phyloP scores from a whole-genome alignment of 164 flowering plant genomes.

The Umbellularia californica region DNA sequence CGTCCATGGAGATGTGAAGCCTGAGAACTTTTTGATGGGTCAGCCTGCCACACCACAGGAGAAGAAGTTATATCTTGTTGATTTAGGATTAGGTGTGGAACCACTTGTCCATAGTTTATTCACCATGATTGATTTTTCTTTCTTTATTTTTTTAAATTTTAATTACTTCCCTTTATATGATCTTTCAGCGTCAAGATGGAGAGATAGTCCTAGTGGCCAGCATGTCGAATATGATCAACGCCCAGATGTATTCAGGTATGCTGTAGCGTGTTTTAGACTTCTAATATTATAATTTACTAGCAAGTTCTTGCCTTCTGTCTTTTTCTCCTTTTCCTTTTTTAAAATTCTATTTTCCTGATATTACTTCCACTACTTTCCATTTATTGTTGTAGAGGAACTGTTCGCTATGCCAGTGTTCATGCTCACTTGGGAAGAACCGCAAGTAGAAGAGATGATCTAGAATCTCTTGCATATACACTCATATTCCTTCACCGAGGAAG shows the following conservation, averaged over 20 bases:
- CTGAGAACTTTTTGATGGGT: slow-evolving; percentile 82
- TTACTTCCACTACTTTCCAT: neutral
- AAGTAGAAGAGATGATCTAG: slow-evolving; percentile 94
- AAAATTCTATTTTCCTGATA: neutral
- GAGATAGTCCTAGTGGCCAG: slow-evolving; percentile 49
- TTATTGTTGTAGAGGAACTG: slow-evolving; percentile 61
- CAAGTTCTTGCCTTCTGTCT: neutral
- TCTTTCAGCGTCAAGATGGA: slow-evolving; percentile 87
- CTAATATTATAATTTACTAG: neutral
- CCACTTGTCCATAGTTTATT: neutral
- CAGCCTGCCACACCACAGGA: slow-evolving; percentile 71
- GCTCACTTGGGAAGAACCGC: slow-evolving; percentile 96
- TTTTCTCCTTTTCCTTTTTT: neutral
- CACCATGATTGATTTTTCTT: slow-evolving; percentile 1
- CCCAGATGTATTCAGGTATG: slow-evolving; percentile 86
- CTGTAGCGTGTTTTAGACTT: neutral
- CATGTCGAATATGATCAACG: slow-evolving; percentile 97
- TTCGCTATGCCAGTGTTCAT: slow-evolving; percentile 90
- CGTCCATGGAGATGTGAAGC: slow-evolving; percentile 96
- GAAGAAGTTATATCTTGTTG: slow-evolving; percentile 84
- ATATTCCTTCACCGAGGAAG: slow-evolving; percentile 77
- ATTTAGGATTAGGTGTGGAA: slow-evolving; percentile 71
- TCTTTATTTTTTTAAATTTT: neutral
- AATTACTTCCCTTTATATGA: neutral
- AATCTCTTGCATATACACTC: slow-evolving; percentile 88